These are phyloP conservation scores for Ostreobium quekettii DNA, from an alignment of 139 green algal species.

Conservation along the genomic window DNA sequence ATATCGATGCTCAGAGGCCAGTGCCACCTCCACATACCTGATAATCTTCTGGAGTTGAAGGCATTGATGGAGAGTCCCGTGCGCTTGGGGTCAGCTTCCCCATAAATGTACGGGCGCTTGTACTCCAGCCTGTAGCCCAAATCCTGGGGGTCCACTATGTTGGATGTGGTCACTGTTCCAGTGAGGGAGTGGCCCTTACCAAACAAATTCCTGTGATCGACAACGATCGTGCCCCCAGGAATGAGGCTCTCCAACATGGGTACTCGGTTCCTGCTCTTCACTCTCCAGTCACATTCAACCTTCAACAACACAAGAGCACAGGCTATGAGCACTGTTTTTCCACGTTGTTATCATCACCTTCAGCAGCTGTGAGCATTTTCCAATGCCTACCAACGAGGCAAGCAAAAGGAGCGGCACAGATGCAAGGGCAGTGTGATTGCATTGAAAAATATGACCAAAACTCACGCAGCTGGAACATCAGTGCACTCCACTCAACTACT, in stretches of 20 bases:
- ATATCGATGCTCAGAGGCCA: too few relatives aligned
- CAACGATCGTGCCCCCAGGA: slow-evolving; percentile 10
- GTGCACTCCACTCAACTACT: too few relatives aligned
- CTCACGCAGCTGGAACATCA: too few relatives aligned
- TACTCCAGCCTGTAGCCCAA: slow-evolving; percentile 15
- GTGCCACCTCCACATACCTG: too few relatives aligned
- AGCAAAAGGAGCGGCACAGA: too few relatives aligned
- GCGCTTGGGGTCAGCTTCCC: slow-evolving; percentile 4
- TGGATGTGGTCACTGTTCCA: slow-evolving; percentile 16
- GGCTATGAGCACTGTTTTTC: too few relatives aligned
- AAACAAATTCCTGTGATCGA: slow-evolving; percentile 12
- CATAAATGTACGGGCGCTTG: slow-evolving; percentile 2
- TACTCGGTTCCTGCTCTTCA: background rate
- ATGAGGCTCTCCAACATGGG: slow-evolving; percentile 1
- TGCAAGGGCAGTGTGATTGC: too few relatives aligned
- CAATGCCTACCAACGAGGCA: too few relatives aligned
- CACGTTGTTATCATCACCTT: too few relatives aligned
- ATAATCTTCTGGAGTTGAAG: slow-evolving; percentile 6
- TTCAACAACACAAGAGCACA: background rate
- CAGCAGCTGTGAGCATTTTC: too few relatives aligned
- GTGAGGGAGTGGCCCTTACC: slow-evolving; percentile 8
- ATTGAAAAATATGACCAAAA: too few relatives aligned
- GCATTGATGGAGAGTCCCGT: background rate
- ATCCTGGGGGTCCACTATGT: slow-evolving; percentile 9
- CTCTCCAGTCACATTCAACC: slow-evolving; percentile 11